Evolutionary conservation across 2,329 filamentous ascomycete genomes (phyloP), one percentile per base, ranked within the genome.

Genomic region (Colletotrichum liriopes): DNA sequence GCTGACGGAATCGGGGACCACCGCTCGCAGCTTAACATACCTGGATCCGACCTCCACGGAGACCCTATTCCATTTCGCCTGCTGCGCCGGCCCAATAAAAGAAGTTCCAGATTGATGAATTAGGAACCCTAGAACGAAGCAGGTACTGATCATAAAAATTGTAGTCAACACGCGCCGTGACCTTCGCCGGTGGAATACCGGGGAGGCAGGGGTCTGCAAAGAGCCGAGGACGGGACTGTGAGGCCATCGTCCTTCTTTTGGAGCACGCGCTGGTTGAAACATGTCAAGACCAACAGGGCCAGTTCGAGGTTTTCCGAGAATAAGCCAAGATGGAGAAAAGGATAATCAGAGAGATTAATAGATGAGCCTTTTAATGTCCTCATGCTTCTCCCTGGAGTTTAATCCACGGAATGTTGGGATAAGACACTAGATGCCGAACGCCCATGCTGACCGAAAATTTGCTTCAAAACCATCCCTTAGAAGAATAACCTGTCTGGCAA

Each of bases 231-330:
- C 47, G 14, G 47, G 47, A 9, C 23, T 49, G n/a, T 49, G 47
- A 49, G 47, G 23, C 47, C 47, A 49, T 2, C 47, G n/a, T 11
- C 47, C 23, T 6, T 49, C 47, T 11, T 49, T 49, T 23, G 23
- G 23, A 49, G 47, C 47, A 26, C 47, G 47, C n/a, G 47, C 47
- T 49, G 47, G 47, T 49, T 49, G 47, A 20, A 49, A 49, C 47
- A 49, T 49, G 47, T 49, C 47, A 26, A 23, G n/a, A 2, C 6
- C n/a, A 11, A 23, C 47, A 49, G 5, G 14, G 1, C 12, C 3
- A 43, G 14, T 43, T 16, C 5, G 4, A 6, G 9, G 23, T 49
- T 49, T 11, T 26, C 29, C 29, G 29, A 12, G 12, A 9, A 4
- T 49, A 11, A 2, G 11, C 23, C 14, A 20, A 26, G 12, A 23